A percentile compares a stretch with the other conserved stretches of the same genome.
phyloP scores from a whole-genome alignment of 257 asterid species.

The Solanum corneliomulleri region DNA sequence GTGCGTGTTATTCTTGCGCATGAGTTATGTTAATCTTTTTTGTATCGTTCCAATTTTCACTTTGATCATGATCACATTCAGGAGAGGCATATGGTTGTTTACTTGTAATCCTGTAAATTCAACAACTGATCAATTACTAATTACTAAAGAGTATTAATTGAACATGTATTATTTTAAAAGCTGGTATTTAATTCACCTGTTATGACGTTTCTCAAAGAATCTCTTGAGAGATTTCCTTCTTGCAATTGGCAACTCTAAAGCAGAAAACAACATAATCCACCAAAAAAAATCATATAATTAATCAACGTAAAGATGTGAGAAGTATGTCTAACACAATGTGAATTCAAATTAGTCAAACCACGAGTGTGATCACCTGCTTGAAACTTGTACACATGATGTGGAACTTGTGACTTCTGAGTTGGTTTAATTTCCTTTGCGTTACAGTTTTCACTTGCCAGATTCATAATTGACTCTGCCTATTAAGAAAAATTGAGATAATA shows the following conservation, averaged over 20 bases:
- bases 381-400: background rate
- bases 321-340: background rate
- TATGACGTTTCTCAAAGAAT: conserved; percentile 9
- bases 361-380: background rate
- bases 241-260: conserved; percentile 1
- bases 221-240: conserved; percentile 5
- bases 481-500: too few species aligned
- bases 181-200: background rate
- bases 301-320: background rate
- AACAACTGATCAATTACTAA: background rate
- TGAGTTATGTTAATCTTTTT: background rate
- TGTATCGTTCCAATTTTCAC: too few species aligned
- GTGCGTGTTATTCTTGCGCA: too few species aligned
- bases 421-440: background rate
- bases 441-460: background rate
- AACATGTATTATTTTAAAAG: background rate
- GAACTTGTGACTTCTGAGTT: background rate
- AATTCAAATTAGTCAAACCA: background rate
- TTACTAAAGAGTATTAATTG: background rate
- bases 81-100: background rate
- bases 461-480: background rate
- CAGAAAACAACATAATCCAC: background rate
- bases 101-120: background rate
- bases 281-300: background rate
- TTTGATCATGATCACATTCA: background rate